phyloP scores from a whole-genome alignment of 2,329 filamentous ascomycete genomes.

The Lachnellula hyalina region DNA sequence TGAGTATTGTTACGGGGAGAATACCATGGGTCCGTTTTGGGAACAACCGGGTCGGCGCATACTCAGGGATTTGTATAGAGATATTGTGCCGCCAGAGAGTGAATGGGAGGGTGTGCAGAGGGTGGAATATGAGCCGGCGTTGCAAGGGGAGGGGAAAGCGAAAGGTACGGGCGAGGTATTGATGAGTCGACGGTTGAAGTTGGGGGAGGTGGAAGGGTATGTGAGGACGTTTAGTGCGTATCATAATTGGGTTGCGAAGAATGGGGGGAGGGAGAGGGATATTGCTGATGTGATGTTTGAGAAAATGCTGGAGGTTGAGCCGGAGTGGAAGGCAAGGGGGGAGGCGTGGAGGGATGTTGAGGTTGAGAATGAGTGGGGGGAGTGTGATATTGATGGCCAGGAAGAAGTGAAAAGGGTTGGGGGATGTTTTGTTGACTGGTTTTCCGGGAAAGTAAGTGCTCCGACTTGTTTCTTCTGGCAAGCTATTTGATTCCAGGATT shows the following conservation, averaged over 20 bases:
- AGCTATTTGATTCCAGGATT: too few species aligned
- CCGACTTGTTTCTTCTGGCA: too few species aligned
- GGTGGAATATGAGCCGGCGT: slow-evolving; percentile 52
- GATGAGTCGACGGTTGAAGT: slow-evolving; percentile 47
- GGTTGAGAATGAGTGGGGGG: slow-evolving; percentile 57
- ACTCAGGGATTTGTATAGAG: slow-evolving; percentile 46
- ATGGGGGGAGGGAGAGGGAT: slow-evolving; percentile 50
- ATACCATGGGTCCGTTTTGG: slow-evolving; percentile 55
- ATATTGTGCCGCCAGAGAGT: slow-evolving; percentile 44
- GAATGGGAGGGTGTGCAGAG: slow-evolving; percentile 50
- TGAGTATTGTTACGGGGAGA: slow-evolving; percentile 50
- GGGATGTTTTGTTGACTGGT: not conserved
- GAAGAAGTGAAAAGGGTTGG: slow-evolving; percentile 28
- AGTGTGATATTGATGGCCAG: slow-evolving; percentile 54
- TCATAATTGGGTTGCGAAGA: slow-evolving; percentile 51
- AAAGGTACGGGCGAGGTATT: slow-evolving; percentile 37
- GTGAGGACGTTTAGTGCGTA: slow-evolving; percentile 55
- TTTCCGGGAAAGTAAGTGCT: not conserved
- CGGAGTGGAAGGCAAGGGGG: slow-evolving; percentile 44
- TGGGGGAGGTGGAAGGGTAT: slow-evolving; percentile 58
- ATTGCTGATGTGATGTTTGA: slow-evolving; percentile 59
- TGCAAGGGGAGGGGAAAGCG: slow-evolving; percentile 34
- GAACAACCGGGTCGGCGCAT: slow-evolving; percentile 53
- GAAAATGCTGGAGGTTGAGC: slow-evolving; percentile 48
- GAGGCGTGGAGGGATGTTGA: slow-evolving; percentile 48